Percentiles rank a stretch among this genome's conserved stretches.
These are phyloP conservation scores for Ettlia oleoabundans DNA, from an alignment of 139 green algal species.

Conservation along the genomic window DNA sequence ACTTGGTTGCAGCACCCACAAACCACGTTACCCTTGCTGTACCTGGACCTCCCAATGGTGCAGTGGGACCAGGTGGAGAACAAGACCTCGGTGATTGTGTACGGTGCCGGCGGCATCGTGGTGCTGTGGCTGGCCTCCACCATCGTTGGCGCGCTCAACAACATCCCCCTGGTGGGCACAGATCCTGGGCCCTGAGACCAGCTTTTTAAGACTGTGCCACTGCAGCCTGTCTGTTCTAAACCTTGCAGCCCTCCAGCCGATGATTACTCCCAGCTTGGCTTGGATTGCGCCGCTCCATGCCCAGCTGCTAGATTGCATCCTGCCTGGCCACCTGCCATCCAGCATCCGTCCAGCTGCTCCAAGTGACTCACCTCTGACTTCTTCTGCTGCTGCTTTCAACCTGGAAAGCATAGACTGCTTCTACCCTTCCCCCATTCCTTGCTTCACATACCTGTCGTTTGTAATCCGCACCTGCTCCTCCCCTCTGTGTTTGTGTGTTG, in stretches of 20 bases:
- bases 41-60: neutral
- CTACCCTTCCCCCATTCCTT: no score
- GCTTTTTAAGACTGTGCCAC: no score
- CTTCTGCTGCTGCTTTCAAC: no score
- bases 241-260: no score
- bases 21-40: neutral
- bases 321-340: no score
- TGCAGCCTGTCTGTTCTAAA: no score
- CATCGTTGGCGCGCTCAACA: conserved; percentile 92
- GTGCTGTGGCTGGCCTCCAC: conserved; percentile 90
- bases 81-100: conserved; percentile 90
- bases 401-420: neutral
- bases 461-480: neutral
- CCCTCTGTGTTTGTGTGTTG: neutral
- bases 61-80: conserved; percentile 67
- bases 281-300: no score
- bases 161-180: conserved; percentile 85
- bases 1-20: neutral
- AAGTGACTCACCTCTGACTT: no score
- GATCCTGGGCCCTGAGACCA: neutral
- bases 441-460: no score
- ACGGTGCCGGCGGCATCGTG: conserved; percentile 83
- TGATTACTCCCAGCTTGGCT: no score
- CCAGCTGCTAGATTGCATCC: no score
- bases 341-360: neutral